phyloP scores from a whole-genome alignment of 2,329 filamentous ascomycete species.

The Botrytis medusae region DNA sequence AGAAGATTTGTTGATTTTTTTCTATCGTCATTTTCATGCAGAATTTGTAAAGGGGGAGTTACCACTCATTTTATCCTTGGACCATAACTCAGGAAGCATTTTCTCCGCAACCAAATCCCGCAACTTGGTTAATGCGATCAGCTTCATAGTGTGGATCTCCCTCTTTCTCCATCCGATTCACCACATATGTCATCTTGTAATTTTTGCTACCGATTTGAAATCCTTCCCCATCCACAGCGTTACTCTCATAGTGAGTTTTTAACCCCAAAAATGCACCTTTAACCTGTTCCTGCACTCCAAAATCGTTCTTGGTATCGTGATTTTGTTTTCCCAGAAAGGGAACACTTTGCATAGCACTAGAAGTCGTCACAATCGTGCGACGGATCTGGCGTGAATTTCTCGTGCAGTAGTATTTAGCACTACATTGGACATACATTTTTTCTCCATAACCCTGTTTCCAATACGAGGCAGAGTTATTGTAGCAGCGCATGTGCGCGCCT shows the following conservation, averaged over 20 bases:
- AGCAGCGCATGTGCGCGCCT: background rate
- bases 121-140: background rate
- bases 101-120: background rate
- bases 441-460: background rate
- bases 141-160: background rate
- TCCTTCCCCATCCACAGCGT: background rate
- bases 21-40: background rate
- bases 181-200: background rate
- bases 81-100: background rate
- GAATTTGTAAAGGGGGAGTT: background rate
- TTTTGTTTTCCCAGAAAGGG: background rate
- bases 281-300: background rate
- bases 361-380: background rate
- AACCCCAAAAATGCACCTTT: background rate
- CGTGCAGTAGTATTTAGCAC: background rate
- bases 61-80: background rate
- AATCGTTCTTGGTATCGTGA: background rate
- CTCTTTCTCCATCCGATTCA: background rate
- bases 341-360: background rate
- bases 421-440: background rate
- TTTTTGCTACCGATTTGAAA: background rate
- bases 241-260: background rate
- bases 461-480: background rate
- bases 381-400: background rate
- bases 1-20: background rate